phyloP scores from a whole-genome alignment of 192 early-diverging fungal species.

The Coemansia sp. region DNA sequence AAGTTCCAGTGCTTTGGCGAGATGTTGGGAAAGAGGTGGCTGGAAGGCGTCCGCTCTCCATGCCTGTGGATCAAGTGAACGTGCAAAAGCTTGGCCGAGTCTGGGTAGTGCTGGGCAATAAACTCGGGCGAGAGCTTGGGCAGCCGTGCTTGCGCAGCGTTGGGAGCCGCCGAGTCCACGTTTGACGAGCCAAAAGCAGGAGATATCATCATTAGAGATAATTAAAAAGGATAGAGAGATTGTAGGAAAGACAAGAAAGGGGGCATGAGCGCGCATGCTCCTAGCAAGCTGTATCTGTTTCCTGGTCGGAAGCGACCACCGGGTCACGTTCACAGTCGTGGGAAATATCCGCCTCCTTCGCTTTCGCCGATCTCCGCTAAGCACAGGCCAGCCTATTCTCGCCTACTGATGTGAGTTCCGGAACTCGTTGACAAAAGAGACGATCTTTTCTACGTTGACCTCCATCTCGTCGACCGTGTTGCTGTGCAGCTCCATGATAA shows the following conservation, averaged over 20 bases:
- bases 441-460: constrained; percentile 80
- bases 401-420: constrained; percentile 11
- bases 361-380: too few relatives aligned
- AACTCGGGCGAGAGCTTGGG: constrained; percentile 49
- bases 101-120: constrained; percentile 51
- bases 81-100: constrained; percentile 41
- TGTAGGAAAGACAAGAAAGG: neutral
- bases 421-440: constrained; percentile 65
- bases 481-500: constrained; percentile 81
- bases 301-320: too few relatives aligned
- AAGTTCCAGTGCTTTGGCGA: constrained; percentile 50
- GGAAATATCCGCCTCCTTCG: too few relatives aligned
- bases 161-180: neutral
- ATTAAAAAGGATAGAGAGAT: neutral
- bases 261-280: neutral
- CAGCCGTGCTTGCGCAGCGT: constrained; percentile 25
- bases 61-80: constrained; percentile 59
- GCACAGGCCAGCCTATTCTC: too few relatives aligned
- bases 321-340: too few relatives aligned
- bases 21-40: constrained; percentile 14
- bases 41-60: constrained; percentile 50
- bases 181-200: neutral
- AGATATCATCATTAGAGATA: neutral
- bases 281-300: too few relatives aligned
- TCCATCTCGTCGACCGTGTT: constrained; percentile 92